phyloP scores from a whole-genome alignment of 352 stramenopile species.

The Phytophthora capsici region DNA sequence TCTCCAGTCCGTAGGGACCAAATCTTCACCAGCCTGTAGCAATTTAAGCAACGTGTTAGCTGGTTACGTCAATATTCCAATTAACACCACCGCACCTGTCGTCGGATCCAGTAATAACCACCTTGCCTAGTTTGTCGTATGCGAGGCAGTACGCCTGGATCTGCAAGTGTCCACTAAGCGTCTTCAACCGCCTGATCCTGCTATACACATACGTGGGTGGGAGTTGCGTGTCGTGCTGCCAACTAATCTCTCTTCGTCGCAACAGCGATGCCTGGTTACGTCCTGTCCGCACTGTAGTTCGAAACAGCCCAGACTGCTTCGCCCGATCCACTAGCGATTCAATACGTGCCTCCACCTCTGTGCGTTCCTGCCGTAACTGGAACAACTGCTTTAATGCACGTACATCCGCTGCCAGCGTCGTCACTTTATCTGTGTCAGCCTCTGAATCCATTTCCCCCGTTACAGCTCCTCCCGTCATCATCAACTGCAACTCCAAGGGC shows the following conservation, averaged over 20 bases:
- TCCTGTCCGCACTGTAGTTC: slow-evolving; percentile 51
- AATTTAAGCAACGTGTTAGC: slow-evolving; percentile 16
- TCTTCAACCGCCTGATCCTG: slow-evolving; percentile 81
- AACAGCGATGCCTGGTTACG: slow-evolving; percentile 68
- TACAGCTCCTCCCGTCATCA: slow-evolving; percentile 28
- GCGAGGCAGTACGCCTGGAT: slow-evolving; percentile 96
- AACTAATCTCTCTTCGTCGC: slow-evolving; percentile 58
- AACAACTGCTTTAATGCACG: slow-evolving; percentile 79
- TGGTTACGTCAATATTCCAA: not conserved
- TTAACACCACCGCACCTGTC: slow-evolving; percentile 71
- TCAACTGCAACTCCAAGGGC: slow-evolving; percentile 49
- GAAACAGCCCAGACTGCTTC: slow-evolving; percentile 50
- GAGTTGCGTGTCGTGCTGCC: slow-evolving; percentile 33
- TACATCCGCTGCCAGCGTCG: slow-evolving; percentile 69
- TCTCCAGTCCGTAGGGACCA: slow-evolving; percentile 92
- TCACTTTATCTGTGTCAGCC: slow-evolving; percentile 41
- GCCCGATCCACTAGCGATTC: slow-evolving; percentile 46
- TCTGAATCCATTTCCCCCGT: slow-evolving; percentile 5
- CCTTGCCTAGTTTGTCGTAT: slow-evolving; percentile 95
- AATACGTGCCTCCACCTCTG: slow-evolving; percentile 40
- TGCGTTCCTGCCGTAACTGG: slow-evolving; percentile 60
- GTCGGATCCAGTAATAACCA: slow-evolving; percentile 97
- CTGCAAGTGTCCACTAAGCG: slow-evolving; percentile 92
- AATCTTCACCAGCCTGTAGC: slow-evolving; percentile 94
- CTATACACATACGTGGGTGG: slow-evolving; percentile 78